Conservation (phyloP, 225 moss, liverwort and hornwort genomes). For the Bryum argenteum region DNA sequence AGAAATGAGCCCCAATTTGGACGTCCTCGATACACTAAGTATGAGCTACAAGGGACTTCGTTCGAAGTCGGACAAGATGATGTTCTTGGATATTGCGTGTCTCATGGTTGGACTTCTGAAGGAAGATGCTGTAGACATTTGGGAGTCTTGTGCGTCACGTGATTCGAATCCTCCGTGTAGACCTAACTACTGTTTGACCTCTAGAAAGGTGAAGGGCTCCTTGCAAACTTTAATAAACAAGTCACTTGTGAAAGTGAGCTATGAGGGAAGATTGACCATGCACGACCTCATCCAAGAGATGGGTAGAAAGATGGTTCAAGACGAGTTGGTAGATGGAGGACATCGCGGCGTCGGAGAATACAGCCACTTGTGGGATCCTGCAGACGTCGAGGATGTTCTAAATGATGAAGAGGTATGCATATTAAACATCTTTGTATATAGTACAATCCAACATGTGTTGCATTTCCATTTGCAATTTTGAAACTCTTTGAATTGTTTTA, state of each 20-base stretch:
- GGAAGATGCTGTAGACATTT: constrained; percentile 39
- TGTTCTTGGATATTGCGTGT: constrained; percentile 50
- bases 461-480: too few relatives aligned
- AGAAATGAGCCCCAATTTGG: constrained; percentile 8
- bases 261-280: constrained; percentile 24
- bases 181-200: background rate
- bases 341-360: background rate
- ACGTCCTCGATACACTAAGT: constrained; percentile 22
- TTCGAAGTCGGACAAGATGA: constrained; percentile 22
- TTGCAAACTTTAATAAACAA: constrained; percentile 27
- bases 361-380: constrained; percentile 33
- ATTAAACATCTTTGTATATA: background rate
- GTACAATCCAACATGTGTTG: too few relatives aligned
- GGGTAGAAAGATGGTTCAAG: constrained; percentile 31
- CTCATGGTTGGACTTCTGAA: constrained; percentile 31
- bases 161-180: constrained; percentile 1
- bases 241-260: constrained; percentile 29
- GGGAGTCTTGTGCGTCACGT: constrained; percentile 27
- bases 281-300: constrained; percentile 41
- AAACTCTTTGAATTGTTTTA: too few relatives aligned
- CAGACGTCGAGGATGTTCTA: background rate
- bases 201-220: constrained; percentile 16
- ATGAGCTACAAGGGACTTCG: constrained; percentile 42
- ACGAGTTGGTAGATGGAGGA: background rate
- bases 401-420: background rate